Base-by-base conservation (phyloP, 352 stramenopile species). In the Pythium pectinolyticum region DNA sequence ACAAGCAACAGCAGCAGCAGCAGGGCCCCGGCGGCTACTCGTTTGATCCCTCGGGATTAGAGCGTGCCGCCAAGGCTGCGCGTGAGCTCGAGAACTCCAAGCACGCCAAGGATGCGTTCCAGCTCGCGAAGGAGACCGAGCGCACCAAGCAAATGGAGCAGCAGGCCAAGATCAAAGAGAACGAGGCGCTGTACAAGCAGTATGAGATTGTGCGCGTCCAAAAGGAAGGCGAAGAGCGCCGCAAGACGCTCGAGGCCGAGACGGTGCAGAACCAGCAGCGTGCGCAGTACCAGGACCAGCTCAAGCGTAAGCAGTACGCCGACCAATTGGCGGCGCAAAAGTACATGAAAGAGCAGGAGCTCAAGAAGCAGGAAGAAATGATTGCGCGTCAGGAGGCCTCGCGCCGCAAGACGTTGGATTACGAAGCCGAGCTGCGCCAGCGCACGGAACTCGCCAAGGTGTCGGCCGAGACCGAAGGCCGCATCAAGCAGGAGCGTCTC, bases 281-380 rank as follows among this genome's bases (percentile, higher is more conserved):
- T 59, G 94, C 92, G 43, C 92, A 99, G 75, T 99, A 99, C 82
- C 88, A 97, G 72, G 97, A 99, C 82, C 89, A 99, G 74, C 89
- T 99, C 50, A 98, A 99, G 85, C 92, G 97, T 61, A 99, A 99
- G 80, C 90, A 98, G 72, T 97, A 99, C 69, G 96, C 97, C 2
- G 96, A 99, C 69, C 95, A 99, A 78, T 73, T 98, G 27, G 92
- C 97, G 32, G 95, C 96, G 27, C 95, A 99, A 73, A 98, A 98
- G 77, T 89, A 93, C 68, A 94, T 95, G 83, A 94, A 96, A 63
- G 94, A 98, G 69, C 95, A 98, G 73, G 94, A 99, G 82, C 74
- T 98, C 24, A 97, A 98, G 82, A 99, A 99, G 73, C 94, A 99
- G 80, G 97, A 99, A 80, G 97, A 99, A 82, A 98, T 98, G 76